Conservation (phyloP, 495 filamentous ascomycete species). For the Trichoderma virens region DNA sequence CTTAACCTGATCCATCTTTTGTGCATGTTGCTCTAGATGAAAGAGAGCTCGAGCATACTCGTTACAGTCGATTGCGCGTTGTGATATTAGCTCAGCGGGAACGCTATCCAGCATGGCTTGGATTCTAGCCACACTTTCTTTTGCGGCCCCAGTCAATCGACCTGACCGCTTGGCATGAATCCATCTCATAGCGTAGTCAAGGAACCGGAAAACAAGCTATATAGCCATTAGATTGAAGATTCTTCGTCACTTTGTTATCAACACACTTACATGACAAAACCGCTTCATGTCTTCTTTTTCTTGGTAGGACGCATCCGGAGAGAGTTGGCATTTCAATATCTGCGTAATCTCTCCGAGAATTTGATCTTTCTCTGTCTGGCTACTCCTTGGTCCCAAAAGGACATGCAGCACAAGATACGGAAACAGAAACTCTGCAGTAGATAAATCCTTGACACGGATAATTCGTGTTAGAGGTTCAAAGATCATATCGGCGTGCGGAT, state of each 20-base stretch:
- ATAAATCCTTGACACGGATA: conserved; percentile 72
- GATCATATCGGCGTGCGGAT: conserved; percentile 59
- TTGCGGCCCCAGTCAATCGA: conserved; percentile 23
- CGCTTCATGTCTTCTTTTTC: conserved; percentile 64
- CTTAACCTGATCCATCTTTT: conserved; percentile 41
- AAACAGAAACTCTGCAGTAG: conserved; percentile 76
- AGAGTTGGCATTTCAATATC: conserved; percentile 56
- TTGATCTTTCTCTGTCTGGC: conserved; percentile 54
- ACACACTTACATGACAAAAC: conserved; percentile 70
- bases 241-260: background rate
- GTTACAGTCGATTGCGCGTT: conserved; percentile 80
- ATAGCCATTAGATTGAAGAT: background rate
- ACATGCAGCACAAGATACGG: conserved; percentile 78
- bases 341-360: conserved; percentile 62
- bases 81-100: conserved; percentile 77
- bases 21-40: conserved; percentile 87
- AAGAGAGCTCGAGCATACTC: conserved; percentile 89
- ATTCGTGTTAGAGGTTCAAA: conserved; percentile 75
- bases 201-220: conserved; percentile 78
- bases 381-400: conserved; percentile 55
- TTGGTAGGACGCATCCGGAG: conserved; percentile 41
- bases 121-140: conserved; percentile 26
- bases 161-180: conserved; percentile 63
- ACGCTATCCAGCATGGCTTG: conserved; percentile 50
- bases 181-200: conserved; percentile 90